A percentile compares a stretch with the other conserved stretches of the same genome.
Evolutionary conservation across 148 eudicot genomes (phyloP).

Genomic region (Spergularia bocconei): DNA sequence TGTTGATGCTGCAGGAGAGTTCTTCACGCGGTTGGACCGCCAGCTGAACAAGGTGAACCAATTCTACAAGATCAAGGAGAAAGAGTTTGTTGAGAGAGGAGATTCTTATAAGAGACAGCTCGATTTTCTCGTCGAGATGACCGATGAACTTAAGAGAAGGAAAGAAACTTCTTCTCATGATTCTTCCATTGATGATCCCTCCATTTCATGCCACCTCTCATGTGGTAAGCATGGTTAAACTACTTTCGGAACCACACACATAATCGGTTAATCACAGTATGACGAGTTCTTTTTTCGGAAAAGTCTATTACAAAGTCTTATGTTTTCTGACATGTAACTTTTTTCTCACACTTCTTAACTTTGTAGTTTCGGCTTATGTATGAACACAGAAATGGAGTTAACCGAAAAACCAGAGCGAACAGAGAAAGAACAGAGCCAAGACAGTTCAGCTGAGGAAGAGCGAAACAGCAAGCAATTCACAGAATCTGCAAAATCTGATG

Average conservation of each 20-base stretch:
- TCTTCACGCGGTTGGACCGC: conserved; percentile 65
- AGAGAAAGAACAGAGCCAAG: conserved; percentile 50
- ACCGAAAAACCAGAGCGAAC: conserved; percentile 34
- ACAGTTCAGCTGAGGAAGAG: conserved; percentile 37
- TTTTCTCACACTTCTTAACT: neutral
- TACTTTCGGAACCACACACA: neutral
- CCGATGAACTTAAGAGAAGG: conserved; percentile 42
- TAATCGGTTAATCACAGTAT: neutral
- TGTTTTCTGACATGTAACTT: neutral
- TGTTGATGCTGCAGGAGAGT: conserved; percentile 67
- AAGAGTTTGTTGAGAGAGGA: conserved; percentile 79
- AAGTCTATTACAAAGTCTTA: no score
- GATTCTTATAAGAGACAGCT: conserved; percentile 67
- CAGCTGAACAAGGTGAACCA: conserved; percentile 96
- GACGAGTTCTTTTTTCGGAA: neutral
- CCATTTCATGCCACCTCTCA: conserved; percentile 67
- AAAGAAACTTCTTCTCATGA: conserved; percentile 46
- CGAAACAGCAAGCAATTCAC: conserved; percentile 32
- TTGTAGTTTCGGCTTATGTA: neutral
- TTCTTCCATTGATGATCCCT: conserved; percentile 54
- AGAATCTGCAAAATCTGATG: conserved; percentile 44
- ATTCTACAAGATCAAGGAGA: conserved; percentile 68
- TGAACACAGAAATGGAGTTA: conserved; percentile 47
- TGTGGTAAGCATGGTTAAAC: conserved; percentile 42
- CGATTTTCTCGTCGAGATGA: conserved; percentile 64